phyloP scores from a whole-genome alignment of 441 rosid genomes.

The Euphorbia corollata region DNA sequence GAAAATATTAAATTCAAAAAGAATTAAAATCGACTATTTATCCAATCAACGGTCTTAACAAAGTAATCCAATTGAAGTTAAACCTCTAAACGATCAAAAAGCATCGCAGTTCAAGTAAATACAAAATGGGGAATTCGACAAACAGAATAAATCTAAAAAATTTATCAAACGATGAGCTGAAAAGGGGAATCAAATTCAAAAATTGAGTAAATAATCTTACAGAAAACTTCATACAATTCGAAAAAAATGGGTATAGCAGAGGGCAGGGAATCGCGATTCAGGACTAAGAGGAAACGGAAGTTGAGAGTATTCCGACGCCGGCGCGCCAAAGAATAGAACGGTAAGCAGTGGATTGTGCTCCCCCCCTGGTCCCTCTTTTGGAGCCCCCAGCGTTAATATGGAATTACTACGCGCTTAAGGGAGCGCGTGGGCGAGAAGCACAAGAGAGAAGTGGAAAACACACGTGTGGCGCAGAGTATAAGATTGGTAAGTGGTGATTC shows the following conservation, averaged over 20 bases:
- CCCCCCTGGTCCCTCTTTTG: constrained; percentile 7
- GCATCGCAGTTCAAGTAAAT: constrained; percentile 8
- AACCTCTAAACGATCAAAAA: constrained; percentile 7
- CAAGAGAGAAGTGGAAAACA: neutral
- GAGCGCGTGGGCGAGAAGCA: constrained; percentile 26
- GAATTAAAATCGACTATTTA: neutral
- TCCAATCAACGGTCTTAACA: constrained; percentile 3
- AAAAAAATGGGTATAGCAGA: constrained; percentile 15
- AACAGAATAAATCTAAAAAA: constrained; percentile 13
- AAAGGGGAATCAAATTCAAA: constrained; percentile 1
- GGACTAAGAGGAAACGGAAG: constrained; percentile 14
- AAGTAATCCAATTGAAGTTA: constrained; percentile 20
- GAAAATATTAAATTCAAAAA: no score
- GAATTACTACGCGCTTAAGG: constrained; percentile 15
- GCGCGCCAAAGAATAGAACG: constrained; percentile 27
- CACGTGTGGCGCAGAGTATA: no score
- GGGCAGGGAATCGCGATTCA: constrained; percentile 9
- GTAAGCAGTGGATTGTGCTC: constrained; percentile 25
- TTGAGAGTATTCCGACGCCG: constrained; percentile 30
- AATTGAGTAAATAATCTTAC: constrained; percentile 25
- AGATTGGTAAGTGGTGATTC: no score
- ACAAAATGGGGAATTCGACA: constrained; percentile 6
- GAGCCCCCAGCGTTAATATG: constrained; percentile 18
- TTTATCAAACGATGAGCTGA: constrained; percentile 8
- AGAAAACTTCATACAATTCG: constrained; percentile 25